These are phyloP conservation scores for Pelargonium exstipulatum DNA, from an alignment of 441 rosid species.

Conservation along the genomic window DNA sequence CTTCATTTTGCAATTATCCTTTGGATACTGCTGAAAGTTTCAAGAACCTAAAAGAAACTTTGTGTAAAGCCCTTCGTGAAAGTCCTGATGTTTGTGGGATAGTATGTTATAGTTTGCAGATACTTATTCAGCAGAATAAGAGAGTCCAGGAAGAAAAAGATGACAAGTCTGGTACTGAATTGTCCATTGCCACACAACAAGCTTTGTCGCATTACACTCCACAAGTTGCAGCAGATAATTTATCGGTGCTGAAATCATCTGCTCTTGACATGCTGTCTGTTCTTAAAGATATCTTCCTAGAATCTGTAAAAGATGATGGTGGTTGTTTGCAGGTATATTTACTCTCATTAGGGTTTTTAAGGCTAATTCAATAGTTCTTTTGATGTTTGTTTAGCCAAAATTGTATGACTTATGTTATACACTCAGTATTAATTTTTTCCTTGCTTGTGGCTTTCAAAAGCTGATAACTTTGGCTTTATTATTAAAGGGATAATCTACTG, in stretches of 20 bases:
- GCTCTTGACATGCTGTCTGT: constrained; percentile 56
- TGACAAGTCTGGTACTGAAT: constrained; percentile 29
- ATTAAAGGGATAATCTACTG: neutral
- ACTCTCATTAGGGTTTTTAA: neutral
- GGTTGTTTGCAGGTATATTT: constrained; percentile 75
- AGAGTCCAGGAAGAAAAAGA: constrained; percentile 38
- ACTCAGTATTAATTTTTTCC: neutral
- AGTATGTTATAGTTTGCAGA: constrained; percentile 69
- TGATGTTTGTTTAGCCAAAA: constrained; percentile 4
- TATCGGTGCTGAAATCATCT: constrained; percentile 48
- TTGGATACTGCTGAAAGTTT: constrained; percentile 69
- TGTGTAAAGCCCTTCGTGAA: constrained; percentile 52
- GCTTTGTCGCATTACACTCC: constrained; percentile 49
- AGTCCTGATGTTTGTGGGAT: constrained; percentile 60
- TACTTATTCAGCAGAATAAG: constrained; percentile 68
- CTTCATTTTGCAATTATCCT: constrained; percentile 87
- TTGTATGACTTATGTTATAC: neutral
- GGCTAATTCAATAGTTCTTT: neutral
- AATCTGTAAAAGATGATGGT: constrained; percentile 72
- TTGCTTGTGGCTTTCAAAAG: neutral
- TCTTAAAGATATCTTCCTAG: constrained; percentile 53
- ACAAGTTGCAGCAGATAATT: constrained; percentile 50
- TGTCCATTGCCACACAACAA: constrained; percentile 40
- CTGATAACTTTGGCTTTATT: neutral
- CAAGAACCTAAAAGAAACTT: constrained; percentile 45